Evolutionary conservation across 139 green algal genomes (phyloP).

Genomic region (Parachlorella kessleri): DNA sequence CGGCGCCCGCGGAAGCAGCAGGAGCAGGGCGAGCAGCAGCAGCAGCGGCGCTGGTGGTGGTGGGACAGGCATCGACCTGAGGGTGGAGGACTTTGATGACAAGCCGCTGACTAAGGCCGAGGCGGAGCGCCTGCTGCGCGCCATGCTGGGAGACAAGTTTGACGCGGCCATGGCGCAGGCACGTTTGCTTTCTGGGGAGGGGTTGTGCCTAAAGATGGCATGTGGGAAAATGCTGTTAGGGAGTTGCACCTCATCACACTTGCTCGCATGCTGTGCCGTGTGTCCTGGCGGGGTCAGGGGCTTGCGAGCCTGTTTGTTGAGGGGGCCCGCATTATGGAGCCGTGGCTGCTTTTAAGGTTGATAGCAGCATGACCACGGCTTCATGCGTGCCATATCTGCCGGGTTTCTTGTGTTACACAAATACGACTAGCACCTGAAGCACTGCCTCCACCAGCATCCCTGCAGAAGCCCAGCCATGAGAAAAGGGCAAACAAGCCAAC

Average conservation of each 20-base stretch:
- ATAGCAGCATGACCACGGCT: too few species aligned
- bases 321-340: not conserved
- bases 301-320: not conserved
- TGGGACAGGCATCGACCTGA: not conserved
- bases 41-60: too few species aligned
- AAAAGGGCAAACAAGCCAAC: too few species aligned
- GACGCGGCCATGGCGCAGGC: conserved; percentile 7
- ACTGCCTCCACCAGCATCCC: too few species aligned
- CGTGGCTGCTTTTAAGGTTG: not conserved
- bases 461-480: too few species aligned
- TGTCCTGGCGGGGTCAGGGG: not conserved
- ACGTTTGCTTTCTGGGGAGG: not conserved
- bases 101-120: conserved; percentile 2
- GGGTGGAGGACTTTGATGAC: too few species aligned
- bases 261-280: not conserved
- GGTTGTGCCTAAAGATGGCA: not conserved
- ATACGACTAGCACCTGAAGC: too few species aligned
- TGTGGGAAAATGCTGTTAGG: not conserved
- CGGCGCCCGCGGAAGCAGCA: too few species aligned
- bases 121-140: conserved; percentile 10
- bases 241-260: not conserved
- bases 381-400: too few species aligned
- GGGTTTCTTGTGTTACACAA: too few species aligned
- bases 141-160: conserved; percentile 3
- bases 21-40: not conserved